Percentiles rank a stretch among this genome's conserved stretches.
These are phyloP conservation scores for Floccularia luteovirens DNA, from an alignment of 768 basidiomycete species.

Conservation along the genomic window DNA sequence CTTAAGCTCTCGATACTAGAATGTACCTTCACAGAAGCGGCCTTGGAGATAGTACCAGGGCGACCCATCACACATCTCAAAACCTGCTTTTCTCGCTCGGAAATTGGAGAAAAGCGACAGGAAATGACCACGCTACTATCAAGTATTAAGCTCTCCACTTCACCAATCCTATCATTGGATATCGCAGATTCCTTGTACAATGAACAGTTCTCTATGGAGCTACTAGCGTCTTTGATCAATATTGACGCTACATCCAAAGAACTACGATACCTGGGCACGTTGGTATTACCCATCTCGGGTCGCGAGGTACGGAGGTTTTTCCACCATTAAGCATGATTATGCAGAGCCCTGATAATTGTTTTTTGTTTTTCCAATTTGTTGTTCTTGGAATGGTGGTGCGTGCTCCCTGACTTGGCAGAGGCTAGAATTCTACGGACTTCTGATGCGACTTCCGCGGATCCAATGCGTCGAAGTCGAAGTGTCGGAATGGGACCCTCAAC, in stretches of 20 bases:
- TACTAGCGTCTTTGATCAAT: conserved; percentile 34
- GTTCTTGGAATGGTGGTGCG: too few species aligned
- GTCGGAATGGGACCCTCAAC: conserved; percentile 57
- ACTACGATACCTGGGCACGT: conserved; percentile 55
- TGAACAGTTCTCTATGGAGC: conserved; percentile 44
- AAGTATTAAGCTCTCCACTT: conserved; percentile 35
- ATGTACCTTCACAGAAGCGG: conserved; percentile 65
- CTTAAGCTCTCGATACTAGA: conserved; percentile 47
- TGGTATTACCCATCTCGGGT: conserved; percentile 54
- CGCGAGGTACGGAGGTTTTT: conserved; percentile 32
- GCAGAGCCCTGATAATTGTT: conserved; percentile 4
- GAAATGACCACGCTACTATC: conserved; percentile 45
- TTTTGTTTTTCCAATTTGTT: too few species aligned
- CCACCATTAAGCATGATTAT: conserved; percentile 5
- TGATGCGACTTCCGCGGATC: conserved; percentile 44
- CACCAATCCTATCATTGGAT: conserved; percentile 43
- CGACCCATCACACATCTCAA: conserved; percentile 58
- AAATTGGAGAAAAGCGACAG: conserved; percentile 35
- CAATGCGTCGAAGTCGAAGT: conserved; percentile 57
- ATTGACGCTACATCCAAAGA: conserved; percentile 23
- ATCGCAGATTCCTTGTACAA: conserved; percentile 56
- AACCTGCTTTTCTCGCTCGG: conserved; percentile 59
- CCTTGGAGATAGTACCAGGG: conserved; percentile 43
- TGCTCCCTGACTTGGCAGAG: conserved; percentile 28
- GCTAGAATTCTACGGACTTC: conserved; percentile 50